Percentiles rank a stretch among this genome's conserved stretches.
phyloP scores from a whole-genome alignment of 1,139 yeast species.

The Pichia sp. region DNA sequence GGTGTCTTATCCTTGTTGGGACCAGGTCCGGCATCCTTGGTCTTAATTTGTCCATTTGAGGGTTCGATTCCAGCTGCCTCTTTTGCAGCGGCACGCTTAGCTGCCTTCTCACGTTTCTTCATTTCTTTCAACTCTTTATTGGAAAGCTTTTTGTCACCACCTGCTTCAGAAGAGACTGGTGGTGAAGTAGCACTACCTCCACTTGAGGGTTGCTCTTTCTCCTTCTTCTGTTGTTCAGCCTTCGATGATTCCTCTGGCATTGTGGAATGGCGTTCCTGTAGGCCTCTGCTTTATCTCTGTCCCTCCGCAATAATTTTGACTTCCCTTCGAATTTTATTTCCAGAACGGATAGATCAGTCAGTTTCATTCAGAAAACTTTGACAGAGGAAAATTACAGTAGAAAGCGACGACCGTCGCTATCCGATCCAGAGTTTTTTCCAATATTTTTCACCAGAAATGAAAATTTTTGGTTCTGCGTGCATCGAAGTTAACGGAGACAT shows the following conservation, averaged over 20 bases:
- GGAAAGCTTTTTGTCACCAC: slow-evolving; percentile 39
- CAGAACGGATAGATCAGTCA: not conserved
- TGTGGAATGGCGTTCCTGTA: not conserved
- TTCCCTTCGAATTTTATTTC: no score
- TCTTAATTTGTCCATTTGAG: not conserved
- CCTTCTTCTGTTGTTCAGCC: slow-evolving; percentile 2
- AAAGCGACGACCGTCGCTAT: not conserved
- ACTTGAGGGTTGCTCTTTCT: not conserved
- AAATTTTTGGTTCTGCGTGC: not conserved
- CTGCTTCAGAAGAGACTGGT: slow-evolving; percentile 4
- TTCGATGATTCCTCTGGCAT: not conserved
- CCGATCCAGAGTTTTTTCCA: not conserved
- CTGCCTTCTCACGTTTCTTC: slow-evolving; percentile 86
- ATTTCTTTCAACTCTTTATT: slow-evolving; percentile 84
- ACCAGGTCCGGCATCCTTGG: not conserved
- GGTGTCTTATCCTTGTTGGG: slow-evolving; percentile 28
- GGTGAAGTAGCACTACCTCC: slow-evolving; percentile 3
- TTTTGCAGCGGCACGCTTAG: slow-evolving; percentile 72
- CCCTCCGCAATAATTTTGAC: no score
- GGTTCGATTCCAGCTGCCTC: slow-evolving; percentile 33
- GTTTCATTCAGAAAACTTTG: not conserved
- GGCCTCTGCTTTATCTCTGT: not conserved
- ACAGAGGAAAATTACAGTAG: not conserved
- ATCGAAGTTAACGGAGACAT: not conserved
- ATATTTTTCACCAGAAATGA: not conserved